These are phyloP conservation scores for Eutrema yunnanense DNA, from an alignment of 345 rosid species.

Conservation along the genomic window DNA sequence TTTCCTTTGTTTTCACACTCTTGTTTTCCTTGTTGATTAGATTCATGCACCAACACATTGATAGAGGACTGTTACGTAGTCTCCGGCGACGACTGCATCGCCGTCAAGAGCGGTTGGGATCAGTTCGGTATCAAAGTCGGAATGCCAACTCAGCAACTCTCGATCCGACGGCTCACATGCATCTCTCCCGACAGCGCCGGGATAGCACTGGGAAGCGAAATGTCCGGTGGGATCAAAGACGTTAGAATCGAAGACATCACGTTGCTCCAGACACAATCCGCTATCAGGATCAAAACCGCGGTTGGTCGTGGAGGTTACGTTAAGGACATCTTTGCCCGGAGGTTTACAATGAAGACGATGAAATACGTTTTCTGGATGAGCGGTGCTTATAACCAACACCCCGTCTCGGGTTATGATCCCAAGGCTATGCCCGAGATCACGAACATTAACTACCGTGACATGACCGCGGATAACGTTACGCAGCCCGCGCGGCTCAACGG, in stretches of 20 bases:
- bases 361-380: conserved; percentile 79
- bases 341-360: conserved; percentile 40
- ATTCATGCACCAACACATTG: conserved; percentile 31
- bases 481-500: conserved; percentile 54
- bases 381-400: conserved; percentile 55
- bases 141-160: conserved; percentile 32
- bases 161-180: conserved; percentile 24
- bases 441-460: conserved; percentile 49
- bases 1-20: neutral
- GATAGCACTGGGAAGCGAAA: conserved; percentile 27
- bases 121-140: conserved; percentile 27
- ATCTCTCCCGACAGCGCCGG: conserved; percentile 28
- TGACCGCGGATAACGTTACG: conserved; percentile 58
- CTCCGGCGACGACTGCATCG: conserved; percentile 29
- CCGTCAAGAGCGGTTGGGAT: conserved; percentile 32
- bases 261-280: conserved; percentile 23
- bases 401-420: conserved; percentile 45
- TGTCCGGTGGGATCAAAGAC: conserved; percentile 29
- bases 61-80: conserved; percentile 30
- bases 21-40: neutral
- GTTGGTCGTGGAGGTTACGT: conserved; percentile 32
- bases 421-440: conserved; percentile 52
- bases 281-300: conserved; percentile 27
- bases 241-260: conserved; percentile 30
- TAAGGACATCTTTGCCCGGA: conserved; percentile 16